Percentiles rank a stretch among this genome's conserved stretches.
Conservation (phyloP, 2,329 filamentous ascomycete species). For the Pyrenophora tritici-repentis region DNA sequence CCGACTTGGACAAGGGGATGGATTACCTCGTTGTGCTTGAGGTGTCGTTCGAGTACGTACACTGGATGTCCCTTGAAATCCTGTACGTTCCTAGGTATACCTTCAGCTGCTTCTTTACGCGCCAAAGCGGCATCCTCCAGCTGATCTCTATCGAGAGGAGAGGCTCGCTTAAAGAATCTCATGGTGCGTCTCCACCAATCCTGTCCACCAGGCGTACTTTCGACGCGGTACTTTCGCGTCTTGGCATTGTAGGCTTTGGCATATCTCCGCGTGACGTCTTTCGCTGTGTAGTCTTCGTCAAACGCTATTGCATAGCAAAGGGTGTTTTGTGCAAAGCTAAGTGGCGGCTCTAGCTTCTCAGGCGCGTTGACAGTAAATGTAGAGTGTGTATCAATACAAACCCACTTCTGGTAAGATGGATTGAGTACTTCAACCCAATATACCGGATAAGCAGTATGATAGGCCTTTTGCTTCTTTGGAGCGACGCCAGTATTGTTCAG, state of each 20-base stretch:
- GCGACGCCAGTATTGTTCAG: conserved; percentile 34
- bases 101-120: conserved; percentile 72
- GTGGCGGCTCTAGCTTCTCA: conserved; percentile 78
- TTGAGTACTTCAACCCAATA: conserved; percentile 97
- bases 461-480: conserved; percentile 54
- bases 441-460: conserved; percentile 77
- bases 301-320: conserved; percentile 87
- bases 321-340: conserved; percentile 74
- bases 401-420: conserved; percentile 85
- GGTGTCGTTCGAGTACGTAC: conserved; percentile 78
- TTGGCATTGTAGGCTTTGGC: conserved; percentile 89
- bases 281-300: conserved; percentile 75
- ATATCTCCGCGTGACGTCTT: conserved; percentile 88
- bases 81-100: conserved; percentile 80
- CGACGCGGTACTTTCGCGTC: conserved; percentile 80
- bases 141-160: conserved; percentile 69
- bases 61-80: conserved; percentile 85
- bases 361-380: conserved; percentile 79
- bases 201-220: conserved; percentile 62
- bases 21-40: conserved; percentile 83
- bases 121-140: conserved; percentile 80
- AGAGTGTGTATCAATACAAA: conserved; percentile 82
- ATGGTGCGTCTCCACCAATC: conserved; percentile 61
- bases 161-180: conserved; percentile 49
- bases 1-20: conserved; percentile 73